A percentile compares a stretch with the other conserved stretches of the same genome.
Conservation (phyloP, 2,329 filamentous ascomycete genomes). For the Paramyrothecium roridum region DNA sequence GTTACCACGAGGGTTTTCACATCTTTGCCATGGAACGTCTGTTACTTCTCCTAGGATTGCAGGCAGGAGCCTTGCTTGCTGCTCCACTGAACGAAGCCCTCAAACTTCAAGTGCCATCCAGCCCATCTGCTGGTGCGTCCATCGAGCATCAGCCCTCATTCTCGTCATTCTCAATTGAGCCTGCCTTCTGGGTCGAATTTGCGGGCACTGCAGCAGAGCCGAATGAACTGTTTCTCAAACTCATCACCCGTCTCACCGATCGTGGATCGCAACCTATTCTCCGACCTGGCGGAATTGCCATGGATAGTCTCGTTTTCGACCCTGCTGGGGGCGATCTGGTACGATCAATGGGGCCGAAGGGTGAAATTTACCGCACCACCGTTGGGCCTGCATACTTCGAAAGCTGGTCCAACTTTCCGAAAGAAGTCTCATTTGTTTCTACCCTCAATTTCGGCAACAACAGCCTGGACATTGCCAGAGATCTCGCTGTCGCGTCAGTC, state of each 20-base stretch:
- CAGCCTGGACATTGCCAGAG: conserved; percentile 11
- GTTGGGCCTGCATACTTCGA: conserved; percentile 5
- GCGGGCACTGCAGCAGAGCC: conserved; percentile 9
- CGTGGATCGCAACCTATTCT: conserved; percentile 9
- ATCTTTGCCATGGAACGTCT: too few species aligned
- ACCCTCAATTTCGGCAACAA: conserved; percentile 14
- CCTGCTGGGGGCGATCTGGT: conserved; percentile 8
- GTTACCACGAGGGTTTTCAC: too few species aligned
- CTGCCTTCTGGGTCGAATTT: conserved; percentile 15
- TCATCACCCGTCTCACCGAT: conserved; percentile 8
- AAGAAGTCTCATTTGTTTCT: conserved; percentile 10
- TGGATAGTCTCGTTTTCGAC: conserved; percentile 14
- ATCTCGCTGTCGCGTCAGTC: conserved; percentile 9
- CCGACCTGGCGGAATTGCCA: conserved; percentile 13
- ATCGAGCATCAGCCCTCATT: conserved; percentile 10
- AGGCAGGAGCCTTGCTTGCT: too few species aligned
- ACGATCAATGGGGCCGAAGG: conserved; percentile 10
- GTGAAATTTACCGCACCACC: conserved; percentile 6
- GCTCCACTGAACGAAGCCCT: too few species aligned
- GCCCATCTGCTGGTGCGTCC: too few species aligned
- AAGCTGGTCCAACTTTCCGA: conserved; percentile 10
- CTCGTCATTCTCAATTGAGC: conserved; percentile 12
- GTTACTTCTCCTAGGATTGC: too few species aligned
- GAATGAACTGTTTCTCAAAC: conserved; percentile 10
- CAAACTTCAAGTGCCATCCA: too few species aligned